Evolutionary conservation across 495 filamentous ascomycete genomes (phyloP).

Genomic region (Tetracladium marchalianum): DNA sequence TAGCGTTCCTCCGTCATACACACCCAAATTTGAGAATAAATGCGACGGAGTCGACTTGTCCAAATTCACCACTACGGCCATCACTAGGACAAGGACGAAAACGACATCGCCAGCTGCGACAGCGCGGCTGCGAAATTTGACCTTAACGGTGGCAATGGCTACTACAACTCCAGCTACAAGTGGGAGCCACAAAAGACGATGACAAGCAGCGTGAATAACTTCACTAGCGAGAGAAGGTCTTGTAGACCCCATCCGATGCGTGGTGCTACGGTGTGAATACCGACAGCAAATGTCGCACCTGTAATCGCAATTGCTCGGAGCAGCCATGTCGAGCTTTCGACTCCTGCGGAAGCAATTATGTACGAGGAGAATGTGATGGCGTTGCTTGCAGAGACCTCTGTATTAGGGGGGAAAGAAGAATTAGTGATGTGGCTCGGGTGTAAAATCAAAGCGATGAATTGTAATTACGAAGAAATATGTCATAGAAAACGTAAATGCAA

Average conservation of each 20-base stretch:
- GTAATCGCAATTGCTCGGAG: conserved; percentile 30
- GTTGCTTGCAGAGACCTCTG: conserved; percentile 12
- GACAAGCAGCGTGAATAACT: conserved; percentile 34
- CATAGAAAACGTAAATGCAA: conserved; percentile 38
- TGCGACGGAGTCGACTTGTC: no score
- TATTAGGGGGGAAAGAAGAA: background rate
- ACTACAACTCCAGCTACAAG: no score
- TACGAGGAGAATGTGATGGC: conserved; percentile 35
- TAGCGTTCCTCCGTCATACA: no score
- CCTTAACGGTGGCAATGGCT: no score
- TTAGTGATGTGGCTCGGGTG: no score
- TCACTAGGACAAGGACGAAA: no score
- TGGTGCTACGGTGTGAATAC: conserved; percentile 37
- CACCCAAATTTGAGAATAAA: no score
- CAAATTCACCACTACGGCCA: no score
- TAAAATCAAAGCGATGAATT: background rate
- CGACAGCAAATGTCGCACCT: conserved; percentile 37
- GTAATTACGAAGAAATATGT: conserved; percentile 26
- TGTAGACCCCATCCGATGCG: conserved; percentile 45
- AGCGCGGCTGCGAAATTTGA: no score
- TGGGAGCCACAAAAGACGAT: conserved; percentile 13
- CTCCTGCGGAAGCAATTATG: conserved; percentile 12
- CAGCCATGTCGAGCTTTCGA: conserved; percentile 36
- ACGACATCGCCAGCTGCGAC: no score
- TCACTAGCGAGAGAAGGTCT: conserved; percentile 37